phyloP scores from a whole-genome alignment of 1,139 yeast genomes.

The Yamadazyma sp. region DNA sequence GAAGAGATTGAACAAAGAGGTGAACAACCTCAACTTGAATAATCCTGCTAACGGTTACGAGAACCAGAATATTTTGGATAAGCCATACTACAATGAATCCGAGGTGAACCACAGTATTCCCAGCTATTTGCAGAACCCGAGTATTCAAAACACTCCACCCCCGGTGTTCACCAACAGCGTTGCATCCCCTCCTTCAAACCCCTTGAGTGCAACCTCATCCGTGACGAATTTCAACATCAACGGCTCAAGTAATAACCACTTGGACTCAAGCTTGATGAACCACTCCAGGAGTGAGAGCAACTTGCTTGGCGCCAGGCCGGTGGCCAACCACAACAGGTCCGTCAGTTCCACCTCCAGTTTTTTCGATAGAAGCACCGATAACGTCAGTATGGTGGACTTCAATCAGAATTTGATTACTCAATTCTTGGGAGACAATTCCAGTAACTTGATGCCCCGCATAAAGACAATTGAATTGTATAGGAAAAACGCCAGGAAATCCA shows the following conservation, averaged over 20 bases:
- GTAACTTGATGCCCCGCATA: slow-evolving; percentile 68
- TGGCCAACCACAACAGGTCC: slow-evolving; percentile 35
- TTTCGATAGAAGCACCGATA: slow-evolving; percentile 31
- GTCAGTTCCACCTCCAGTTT: slow-evolving; percentile 43
- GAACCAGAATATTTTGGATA: not conserved
- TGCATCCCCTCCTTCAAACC: slow-evolving; percentile 31
- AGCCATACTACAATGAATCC: slow-evolving; percentile 1
- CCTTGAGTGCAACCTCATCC: slow-evolving; percentile 39
- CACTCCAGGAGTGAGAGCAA: slow-evolving; percentile 33
- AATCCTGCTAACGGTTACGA: not conserved
- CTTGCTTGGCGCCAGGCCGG: slow-evolving; percentile 20
- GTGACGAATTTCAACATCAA: slow-evolving; percentile 36
- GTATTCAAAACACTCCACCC: slow-evolving; percentile 9
- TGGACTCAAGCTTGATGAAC: slow-evolving; percentile 3
- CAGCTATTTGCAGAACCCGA: not conserved
- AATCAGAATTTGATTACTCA: slow-evolving; percentile 45
- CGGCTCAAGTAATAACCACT: slow-evolving; percentile 8
- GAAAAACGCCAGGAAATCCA: slow-evolving; percentile 78
- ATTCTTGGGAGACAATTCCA: slow-evolving; percentile 54
- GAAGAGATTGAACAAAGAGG: not conserved
- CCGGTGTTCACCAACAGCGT: slow-evolving; percentile 9
- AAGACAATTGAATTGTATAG: slow-evolving; percentile 87
- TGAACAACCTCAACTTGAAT: not conserved
- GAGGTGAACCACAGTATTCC: not conserved
- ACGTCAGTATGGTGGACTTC: slow-evolving; percentile 38